Conservation (phyloP, 306 rosid species). For the Inga laurina region DNA sequence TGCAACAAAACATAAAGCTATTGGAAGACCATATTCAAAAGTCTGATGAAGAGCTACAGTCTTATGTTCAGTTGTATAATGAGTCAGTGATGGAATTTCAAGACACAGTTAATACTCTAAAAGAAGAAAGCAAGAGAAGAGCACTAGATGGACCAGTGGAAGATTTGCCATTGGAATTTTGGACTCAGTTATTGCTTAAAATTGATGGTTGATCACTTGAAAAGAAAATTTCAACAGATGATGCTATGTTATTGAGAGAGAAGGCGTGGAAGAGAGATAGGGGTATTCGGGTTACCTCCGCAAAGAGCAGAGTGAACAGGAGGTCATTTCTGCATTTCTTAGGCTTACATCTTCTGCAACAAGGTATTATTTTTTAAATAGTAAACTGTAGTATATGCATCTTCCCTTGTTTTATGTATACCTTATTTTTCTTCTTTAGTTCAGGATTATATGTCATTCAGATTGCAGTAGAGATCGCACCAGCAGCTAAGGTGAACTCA, state of each 20-base stretch:
- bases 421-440: conserved; percentile 61
- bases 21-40: conserved; percentile 83
- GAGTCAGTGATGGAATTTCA: conserved; percentile 87
- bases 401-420: conserved; percentile 43
- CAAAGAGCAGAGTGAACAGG: conserved; percentile 62
- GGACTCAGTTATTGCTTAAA: conserved; percentile 80
- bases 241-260: conserved; percentile 74
- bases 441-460: conserved; percentile 84
- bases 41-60: conserved; percentile 80
- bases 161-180: conserved; percentile 94
- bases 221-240: conserved; percentile 67
- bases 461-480: conserved; percentile 99
- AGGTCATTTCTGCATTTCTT: conserved; percentile 72
- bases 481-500: conserved; percentile 86
- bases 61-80: conserved; percentile 81
- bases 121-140: conserved; percentile 81
- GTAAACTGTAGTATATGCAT: conserved; percentile 20
- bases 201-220: conserved; percentile 94
- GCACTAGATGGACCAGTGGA: conserved; percentile 63
- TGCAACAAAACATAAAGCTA: conserved; percentile 76
- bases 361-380: conserved; percentile 53
- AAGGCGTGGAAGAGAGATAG: conserved; percentile 83
- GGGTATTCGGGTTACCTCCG: conserved; percentile 58
- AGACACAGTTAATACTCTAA: conserved; percentile 61
- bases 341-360: conserved; percentile 56